Evolutionary conservation across 306 rosid genomes (phyloP).

Genomic region (Astragalus glycyphyllos): DNA sequence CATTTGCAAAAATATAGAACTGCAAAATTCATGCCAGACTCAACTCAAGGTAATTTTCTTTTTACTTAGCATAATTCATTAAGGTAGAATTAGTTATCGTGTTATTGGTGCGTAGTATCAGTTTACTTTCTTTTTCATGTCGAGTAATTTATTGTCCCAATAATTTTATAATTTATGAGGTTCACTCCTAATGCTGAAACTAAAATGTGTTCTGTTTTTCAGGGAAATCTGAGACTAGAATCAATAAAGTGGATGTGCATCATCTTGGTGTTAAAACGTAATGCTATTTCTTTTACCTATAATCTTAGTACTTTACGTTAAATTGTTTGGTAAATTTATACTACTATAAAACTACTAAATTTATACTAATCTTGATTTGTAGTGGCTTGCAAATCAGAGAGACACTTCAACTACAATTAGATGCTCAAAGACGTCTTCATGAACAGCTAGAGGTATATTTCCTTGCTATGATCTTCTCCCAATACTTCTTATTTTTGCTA

Average conservation of each 20-base stretch:
- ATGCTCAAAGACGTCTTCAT: constrained; percentile 87
- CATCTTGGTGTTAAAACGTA: constrained; percentile 74
- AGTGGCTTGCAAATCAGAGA: constrained; percentile 86
- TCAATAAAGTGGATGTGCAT: constrained; percentile 45
- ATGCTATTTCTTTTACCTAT: constrained; percentile 30
- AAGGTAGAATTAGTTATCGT: too few species aligned
- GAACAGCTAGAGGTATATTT: constrained; percentile 85
- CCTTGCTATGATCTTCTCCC: constrained; percentile 8
- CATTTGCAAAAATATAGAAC: constrained; percentile 94
- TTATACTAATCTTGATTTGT: constrained; percentile 34
- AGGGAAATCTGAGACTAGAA: constrained; percentile 75
- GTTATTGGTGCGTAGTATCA: too few species aligned
- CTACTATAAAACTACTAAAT: constrained; percentile 6
- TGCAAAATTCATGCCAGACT: constrained; percentile 79
- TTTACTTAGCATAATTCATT: not conserved
- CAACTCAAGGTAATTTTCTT: constrained; percentile 61
- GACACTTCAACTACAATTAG: constrained; percentile 84
- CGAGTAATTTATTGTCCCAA: not conserved
- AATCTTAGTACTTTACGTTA: not conserved
- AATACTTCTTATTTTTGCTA: not conserved
- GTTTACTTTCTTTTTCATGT: constrained; percentile 32
- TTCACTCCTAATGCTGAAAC: constrained; percentile 21
- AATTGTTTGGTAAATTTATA: constrained; percentile 16
- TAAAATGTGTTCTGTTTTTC: constrained; percentile 50
- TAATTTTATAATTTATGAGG: not conserved